phyloP scores from a whole-genome alignment of 768 basidiomycete species.

The Brasilioporus rufonigricans region DNA sequence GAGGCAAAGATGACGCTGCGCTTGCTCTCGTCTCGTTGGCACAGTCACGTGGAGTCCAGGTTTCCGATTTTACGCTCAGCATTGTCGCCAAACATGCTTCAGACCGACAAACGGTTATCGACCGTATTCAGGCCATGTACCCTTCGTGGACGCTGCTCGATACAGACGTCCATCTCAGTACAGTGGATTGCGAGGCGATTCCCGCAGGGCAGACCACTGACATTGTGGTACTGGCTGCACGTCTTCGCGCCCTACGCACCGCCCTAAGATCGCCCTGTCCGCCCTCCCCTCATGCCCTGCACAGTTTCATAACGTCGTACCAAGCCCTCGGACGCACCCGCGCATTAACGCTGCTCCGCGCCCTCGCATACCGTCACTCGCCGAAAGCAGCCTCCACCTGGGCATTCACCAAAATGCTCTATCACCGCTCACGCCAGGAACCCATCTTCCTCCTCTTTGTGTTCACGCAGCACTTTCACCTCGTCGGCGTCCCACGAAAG shows the following conservation, averaged over 20 bases:
- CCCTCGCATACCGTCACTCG: conserved; percentile 23
- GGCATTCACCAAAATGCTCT: conserved; percentile 31
- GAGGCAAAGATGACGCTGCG: conserved; percentile 40
- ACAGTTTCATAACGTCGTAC: conserved; percentile 22
- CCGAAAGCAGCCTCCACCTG: conserved; percentile 25
- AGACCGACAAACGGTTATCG: conserved; percentile 2
- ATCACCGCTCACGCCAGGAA: conserved; percentile 21
- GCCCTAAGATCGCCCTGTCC: conserved; percentile 24
- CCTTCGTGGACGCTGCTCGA: conserved; percentile 13
- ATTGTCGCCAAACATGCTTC: conserved; percentile 28
- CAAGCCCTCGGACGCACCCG: conserved; percentile 20
- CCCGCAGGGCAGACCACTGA: conserved; percentile 2
- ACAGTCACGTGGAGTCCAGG: conserved; percentile 22
- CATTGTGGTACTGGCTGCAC: conserved; percentile 10
- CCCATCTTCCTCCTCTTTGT: conserved; percentile 32
- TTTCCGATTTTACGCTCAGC: conserved; percentile 39
- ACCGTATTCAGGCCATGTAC: conserved; percentile 9
- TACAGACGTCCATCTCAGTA: background rate
- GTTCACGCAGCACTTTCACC: conserved; percentile 51
- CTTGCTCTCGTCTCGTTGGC: conserved; percentile 44
- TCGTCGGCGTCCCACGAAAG: conserved; percentile 49
- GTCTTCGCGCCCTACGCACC: conserved; percentile 25
- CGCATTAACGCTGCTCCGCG: conserved; percentile 15
- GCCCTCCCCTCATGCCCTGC: conserved; percentile 18
- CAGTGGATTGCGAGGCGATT: background rate